A percentile compares a stretch with the other conserved stretches of the same genome.
phyloP scores from a whole-genome alignment of 73 alveolate genomes.

The Blepharisma stoltei region DNA sequence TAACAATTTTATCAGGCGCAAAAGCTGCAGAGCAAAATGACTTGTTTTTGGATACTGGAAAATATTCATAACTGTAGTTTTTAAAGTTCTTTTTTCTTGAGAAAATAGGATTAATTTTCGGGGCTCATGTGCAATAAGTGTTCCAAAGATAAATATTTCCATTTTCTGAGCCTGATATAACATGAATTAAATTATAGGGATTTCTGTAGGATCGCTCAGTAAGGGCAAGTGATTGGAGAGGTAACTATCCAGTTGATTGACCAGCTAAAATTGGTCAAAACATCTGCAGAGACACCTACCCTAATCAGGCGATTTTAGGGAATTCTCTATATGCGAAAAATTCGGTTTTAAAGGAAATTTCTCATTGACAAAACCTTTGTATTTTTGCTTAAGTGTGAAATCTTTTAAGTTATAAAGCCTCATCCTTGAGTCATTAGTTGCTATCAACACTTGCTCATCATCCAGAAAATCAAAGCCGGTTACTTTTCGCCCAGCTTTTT shows the following conservation, averaged over 20 bases:
- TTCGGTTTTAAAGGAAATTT: neutral
- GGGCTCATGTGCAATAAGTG: neutral
- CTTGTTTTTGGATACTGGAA: neutral
- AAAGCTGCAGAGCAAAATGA: neutral
- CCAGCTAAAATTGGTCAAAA: too few species aligned
- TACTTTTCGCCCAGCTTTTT: neutral
- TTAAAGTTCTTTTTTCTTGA: slow-evolving; percentile 8
- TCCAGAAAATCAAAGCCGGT: slow-evolving; percentile 16
- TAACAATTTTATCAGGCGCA: slow-evolving; percentile 24
- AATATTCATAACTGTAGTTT: neutral
- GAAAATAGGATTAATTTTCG: neutral
- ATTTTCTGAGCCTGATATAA: slow-evolving; percentile 24
- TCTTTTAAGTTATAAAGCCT: neutral
- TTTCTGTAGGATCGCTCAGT: too few species aligned
- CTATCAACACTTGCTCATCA: neutral
- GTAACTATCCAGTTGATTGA: too few species aligned
- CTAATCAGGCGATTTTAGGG: too few species aligned
- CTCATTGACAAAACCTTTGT: slow-evolving; percentile 22
- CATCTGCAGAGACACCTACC: too few species aligned
- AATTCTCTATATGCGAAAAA: too few species aligned
- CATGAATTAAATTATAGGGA: neutral
- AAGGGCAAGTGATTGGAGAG: too few species aligned
- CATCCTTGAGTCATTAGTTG: slow-evolving; percentile 26
- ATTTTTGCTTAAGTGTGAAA: slow-evolving; percentile 2
- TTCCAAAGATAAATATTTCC: slow-evolving; percentile 3